Conservation (phyloP, 1,284 basidiomycete genomes). For the Papiliotrema flavescens region DNA sequence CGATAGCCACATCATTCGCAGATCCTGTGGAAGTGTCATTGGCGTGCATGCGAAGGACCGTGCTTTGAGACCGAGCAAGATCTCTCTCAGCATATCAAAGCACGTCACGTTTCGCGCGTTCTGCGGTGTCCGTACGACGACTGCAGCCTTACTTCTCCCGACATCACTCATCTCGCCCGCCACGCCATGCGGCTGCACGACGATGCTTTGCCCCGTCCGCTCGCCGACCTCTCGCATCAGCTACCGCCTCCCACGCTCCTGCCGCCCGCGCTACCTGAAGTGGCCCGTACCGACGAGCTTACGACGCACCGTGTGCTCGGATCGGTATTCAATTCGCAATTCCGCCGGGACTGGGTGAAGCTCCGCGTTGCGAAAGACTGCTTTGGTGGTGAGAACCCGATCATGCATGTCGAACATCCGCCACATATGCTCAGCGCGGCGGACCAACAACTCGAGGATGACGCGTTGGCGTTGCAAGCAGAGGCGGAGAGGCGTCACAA, state of each 20-base stretch:
- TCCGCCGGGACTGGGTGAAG: constrained; percentile 13
- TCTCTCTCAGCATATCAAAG: constrained; percentile 32
- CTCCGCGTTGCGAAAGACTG: constrained; percentile 21
- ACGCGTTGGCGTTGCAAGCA: background rate
- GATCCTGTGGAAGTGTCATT: constrained; percentile 22
- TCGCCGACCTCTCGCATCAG: constrained; percentile 16
- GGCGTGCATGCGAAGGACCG: constrained; percentile 31
- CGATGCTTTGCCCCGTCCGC: constrained; percentile 14
- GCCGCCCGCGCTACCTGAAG: constrained; percentile 10
- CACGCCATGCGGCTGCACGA: constrained; percentile 32
- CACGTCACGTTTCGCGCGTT: constrained; percentile 26
- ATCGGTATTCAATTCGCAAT: constrained; percentile 6
- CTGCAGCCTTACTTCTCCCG: constrained; percentile 27
- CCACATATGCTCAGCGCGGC: constrained; percentile 24
- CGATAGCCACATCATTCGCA: background rate
- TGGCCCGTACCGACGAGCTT: constrained; percentile 21
- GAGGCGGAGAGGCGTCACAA: background rate
- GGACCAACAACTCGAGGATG: background rate
- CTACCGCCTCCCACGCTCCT: constrained; percentile 1
- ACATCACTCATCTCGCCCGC: constrained; percentile 24
- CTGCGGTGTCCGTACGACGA: constrained; percentile 30
- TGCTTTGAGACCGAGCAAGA: constrained; percentile 20
- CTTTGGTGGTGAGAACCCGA: constrained; percentile 23
- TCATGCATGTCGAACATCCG: constrained; percentile 27
- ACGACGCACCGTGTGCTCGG: constrained; percentile 20